Evolutionary conservation across 805 yeast species (phyloP).

Genomic region (Ogataea degrootiae): DNA sequence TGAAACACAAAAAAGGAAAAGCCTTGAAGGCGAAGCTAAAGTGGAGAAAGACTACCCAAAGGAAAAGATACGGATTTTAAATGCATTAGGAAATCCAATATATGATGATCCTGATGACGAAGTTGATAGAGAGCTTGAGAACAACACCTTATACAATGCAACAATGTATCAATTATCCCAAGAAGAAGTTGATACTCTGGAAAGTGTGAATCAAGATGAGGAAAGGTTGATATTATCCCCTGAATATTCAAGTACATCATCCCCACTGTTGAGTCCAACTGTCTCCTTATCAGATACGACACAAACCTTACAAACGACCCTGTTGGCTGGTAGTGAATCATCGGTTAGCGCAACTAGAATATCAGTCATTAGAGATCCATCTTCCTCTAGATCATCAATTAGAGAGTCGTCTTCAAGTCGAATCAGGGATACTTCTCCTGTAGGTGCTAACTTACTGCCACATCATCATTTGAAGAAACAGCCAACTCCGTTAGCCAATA

Average conservation of each 20-base stretch:
- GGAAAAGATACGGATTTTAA: not conserved
- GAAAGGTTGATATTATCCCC: constrained; percentile 20
- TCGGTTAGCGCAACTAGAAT: not conserved
- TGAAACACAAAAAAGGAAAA: not conserved
- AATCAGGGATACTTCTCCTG: not conserved
- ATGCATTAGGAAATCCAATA: not conserved
- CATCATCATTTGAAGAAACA: not conserved
- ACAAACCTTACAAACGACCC: not conserved
- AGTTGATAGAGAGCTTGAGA: constrained; percentile 23
- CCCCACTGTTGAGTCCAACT: not conserved
- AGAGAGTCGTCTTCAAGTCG: not conserved
- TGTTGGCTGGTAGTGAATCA: not conserved
- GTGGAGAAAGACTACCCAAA: constrained; percentile 1
- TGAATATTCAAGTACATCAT: not conserved
- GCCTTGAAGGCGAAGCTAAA: not conserved
- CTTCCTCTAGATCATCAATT: not conserved
- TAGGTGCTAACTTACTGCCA: not conserved
- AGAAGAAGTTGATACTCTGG: constrained; percentile 14
- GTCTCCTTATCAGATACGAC: too few species aligned
- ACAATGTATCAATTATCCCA: constrained; percentile 22
- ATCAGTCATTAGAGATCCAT: not conserved
- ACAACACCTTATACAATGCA: constrained; percentile 28
- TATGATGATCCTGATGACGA: constrained; percentile 11
- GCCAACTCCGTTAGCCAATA: constrained; percentile 5
- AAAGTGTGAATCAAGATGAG: constrained; percentile 1